phyloP scores from a whole-genome alignment of 2,329 filamentous ascomycete species.

The Cladophialophora yegresii region DNA sequence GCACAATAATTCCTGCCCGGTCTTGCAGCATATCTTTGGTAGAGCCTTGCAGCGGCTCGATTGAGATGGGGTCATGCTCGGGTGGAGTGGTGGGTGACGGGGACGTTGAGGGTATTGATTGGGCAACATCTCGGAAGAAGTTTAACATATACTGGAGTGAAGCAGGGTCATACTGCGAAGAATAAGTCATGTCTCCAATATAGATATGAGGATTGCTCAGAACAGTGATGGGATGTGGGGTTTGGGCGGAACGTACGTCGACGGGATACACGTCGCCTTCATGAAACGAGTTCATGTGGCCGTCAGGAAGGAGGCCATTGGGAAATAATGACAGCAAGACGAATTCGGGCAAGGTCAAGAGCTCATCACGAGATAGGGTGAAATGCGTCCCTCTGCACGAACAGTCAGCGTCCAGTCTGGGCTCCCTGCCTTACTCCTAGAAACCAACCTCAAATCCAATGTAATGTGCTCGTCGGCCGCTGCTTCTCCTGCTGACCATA shows the following conservation, averaged over 20 bases:
- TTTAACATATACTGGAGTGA: constrained; percentile 99
- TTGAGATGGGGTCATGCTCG: constrained; percentile 62
- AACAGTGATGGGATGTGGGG: constrained; percentile 34
- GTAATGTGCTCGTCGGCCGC: constrained; percentile 38
- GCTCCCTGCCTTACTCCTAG: neutral
- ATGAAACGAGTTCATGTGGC: constrained; percentile 88
- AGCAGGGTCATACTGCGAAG: constrained; percentile 83
- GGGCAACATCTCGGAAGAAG: constrained; percentile 93
- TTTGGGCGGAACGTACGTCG: constrained; percentile 69
- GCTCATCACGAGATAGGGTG: constrained; percentile 88
- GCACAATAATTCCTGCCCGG: constrained; percentile 91
- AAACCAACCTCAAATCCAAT: constrained; percentile 36
- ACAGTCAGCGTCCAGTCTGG: constrained; percentile 22
- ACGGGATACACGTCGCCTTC: constrained; percentile 95
- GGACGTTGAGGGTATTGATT: constrained; percentile 81
- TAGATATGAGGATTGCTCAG: constrained; percentile 37
- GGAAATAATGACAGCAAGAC: constrained; percentile 96
- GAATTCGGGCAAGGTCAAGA: constrained; percentile 94
- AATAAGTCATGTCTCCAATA: constrained; percentile 56
- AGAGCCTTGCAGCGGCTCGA: constrained; percentile 71
- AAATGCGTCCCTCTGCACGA: constrained; percentile 79
- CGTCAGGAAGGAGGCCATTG: constrained; percentile 95
- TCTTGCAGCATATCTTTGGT: constrained; percentile 78
- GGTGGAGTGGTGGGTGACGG: constrained; percentile 66
- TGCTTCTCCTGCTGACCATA: constrained; percentile 32